Evolutionary conservation across 805 yeast species (phyloP), one percentile per base, ranked within the genome.

Genomic region (Tetrapisispora namnaoensis): DNA sequence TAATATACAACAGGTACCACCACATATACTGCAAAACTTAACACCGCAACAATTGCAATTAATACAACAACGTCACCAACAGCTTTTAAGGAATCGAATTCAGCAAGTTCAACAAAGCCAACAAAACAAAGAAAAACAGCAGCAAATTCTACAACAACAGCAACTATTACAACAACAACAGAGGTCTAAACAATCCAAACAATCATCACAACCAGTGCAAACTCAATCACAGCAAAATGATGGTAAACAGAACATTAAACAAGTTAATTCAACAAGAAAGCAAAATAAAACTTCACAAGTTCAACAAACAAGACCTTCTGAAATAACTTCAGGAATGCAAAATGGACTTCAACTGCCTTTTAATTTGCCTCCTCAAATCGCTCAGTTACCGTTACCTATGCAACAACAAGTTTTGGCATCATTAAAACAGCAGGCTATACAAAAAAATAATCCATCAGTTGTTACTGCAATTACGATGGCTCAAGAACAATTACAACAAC

Each of bases 11-110:
- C 68, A 65, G 44, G 59, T 65, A 36, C 68, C 69, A 22, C 60
- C 57, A 14, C 60, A 62, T n/a, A 54, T 65, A 24, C 47, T 63
- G 16, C 67, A 63, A 49, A 58, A 58, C 43, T 48, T 65, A 39
- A 57, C 62, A 1, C 64, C 62, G 37, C 59, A 54, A n/a, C 68
- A 63, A 48, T 49, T 63, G 27, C 65, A 59, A 43, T 55, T 61
- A 58, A 63, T 63, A 17, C 68, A 66, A 47, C 68, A 63, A 42
- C 59, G 60, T 46, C 68, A 65, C 49, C 67, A 65, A 39, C 69
- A 63, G 47, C 34, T 62, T 24, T 46, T 64, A 37, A 48, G 59
- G 54, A 56, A 51, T 43, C 55, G 68, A 14, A 57, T 63, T 9
- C 66, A 62, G 48, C 61, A 57, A 39, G 55, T 48, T 35, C 53